Conservation (phyloP, 202 grass and related monocot species). For the Saccharum hybrid region DNA sequence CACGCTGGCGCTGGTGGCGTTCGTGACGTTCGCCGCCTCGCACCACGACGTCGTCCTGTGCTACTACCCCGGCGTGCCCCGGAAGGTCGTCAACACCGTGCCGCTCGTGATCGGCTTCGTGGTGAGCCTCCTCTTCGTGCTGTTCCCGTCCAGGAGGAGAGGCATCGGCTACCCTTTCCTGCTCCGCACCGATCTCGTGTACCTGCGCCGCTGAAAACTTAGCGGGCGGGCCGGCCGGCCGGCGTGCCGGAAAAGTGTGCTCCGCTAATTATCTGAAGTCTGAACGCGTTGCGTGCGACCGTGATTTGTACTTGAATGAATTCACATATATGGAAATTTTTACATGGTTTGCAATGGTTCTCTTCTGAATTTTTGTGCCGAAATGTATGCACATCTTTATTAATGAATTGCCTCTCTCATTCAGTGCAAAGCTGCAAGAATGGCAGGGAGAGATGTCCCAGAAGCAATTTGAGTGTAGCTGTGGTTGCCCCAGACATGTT, state of each 20-base stretch:
- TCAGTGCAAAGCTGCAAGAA: background rate
- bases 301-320: background rate
- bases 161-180: slow-evolving; percentile 92
- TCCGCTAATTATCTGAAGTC: background rate
- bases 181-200: slow-evolving; percentile 63
- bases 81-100: slow-evolving; percentile 75
- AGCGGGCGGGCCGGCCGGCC: too few relatives aligned
- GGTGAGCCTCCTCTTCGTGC: slow-evolving; percentile 78
- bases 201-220: slow-evolving; percentile 52
- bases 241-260: background rate
- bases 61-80: slow-evolving; percentile 62
- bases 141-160: slow-evolving; percentile 82
- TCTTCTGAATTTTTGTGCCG: background rate
- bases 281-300: background rate
- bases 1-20: slow-evolving; percentile 67
- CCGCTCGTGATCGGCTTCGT: slow-evolving; percentile 79
- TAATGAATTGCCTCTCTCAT: slow-evolving; percentile 3
- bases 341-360: background rate
- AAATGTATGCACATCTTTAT: slow-evolving; percentile 37
- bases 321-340: background rate
- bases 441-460: background rate
- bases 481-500: background rate
- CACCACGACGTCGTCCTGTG: slow-evolving; percentile 81
- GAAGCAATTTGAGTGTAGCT: background rate
- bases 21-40: slow-evolving; percentile 71